phyloP scores from a whole-genome alignment of 2,329 filamentous ascomycete species.

The Penicillium freii region DNA sequence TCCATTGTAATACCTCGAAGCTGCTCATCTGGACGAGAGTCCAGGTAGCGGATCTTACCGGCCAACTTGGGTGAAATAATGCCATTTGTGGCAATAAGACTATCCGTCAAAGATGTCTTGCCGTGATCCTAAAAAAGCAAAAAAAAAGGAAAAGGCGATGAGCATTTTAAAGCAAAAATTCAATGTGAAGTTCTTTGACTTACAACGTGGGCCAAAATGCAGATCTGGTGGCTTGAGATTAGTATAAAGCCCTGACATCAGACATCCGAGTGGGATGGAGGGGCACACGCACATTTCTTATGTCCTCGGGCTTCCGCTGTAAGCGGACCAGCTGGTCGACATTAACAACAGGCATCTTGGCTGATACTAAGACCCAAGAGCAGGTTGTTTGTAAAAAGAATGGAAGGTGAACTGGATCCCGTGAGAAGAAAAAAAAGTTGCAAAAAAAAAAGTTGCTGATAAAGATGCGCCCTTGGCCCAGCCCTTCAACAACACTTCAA shows the following conservation, averaged over 20 bases:
- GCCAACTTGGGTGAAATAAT: conserved; percentile 98
- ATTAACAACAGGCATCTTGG: conserved; percentile 83
- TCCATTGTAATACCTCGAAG: conserved; percentile 99
- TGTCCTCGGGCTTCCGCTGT: conserved; percentile 80
- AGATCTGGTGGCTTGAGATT: conserved; percentile 66
- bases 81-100: conserved; percentile 95
- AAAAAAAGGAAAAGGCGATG: conserved; percentile 2
- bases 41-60: conserved; percentile 95
- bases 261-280: conserved; percentile 30
- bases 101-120: conserved; percentile 95
- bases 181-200: conserved; percentile 30
- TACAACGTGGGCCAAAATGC: conserved; percentile 89
- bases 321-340: conserved; percentile 87
- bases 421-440: conserved; percentile 24
- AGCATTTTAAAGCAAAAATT: neutral
- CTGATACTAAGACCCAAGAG: conserved; percentile 15
- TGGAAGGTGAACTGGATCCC: conserved; percentile 15
- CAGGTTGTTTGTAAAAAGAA: conserved; percentile 11
- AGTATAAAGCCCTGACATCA: conserved; percentile 29
- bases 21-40: conserved; percentile 95
- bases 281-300: conserved; percentile 74
- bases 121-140: conserved; percentile 72
- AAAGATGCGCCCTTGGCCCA: conserved; percentile 10
- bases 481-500: conserved; percentile 2
- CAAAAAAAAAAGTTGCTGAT: conserved; percentile 25